Base-by-base conservation (phyloP, 2,329 filamentous ascomycete species). In the Alternaria sp. region DNA sequence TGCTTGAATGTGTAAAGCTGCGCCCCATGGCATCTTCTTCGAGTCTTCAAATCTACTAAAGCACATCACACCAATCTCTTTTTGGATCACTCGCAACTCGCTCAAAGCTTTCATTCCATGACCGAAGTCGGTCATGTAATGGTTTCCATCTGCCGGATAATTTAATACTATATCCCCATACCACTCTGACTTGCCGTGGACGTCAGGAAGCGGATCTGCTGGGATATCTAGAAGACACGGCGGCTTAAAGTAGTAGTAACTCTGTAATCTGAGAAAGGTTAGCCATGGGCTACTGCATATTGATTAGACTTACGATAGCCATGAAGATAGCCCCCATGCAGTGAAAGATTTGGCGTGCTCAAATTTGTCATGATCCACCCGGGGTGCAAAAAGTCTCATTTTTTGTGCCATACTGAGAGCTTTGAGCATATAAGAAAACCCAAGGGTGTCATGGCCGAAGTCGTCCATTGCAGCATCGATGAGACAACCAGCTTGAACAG, bases 361-460 rank as follows among this genome's bases (percentile, higher is more conserved):
- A n/a, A 39, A 9, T 42, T 34, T 61, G 41, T 14, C 46, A 36
- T 39, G 55, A 28, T 51, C 46, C 34, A 16, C 47, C 9, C 36
- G 36, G 32, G 49, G 32, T 22, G 42, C 39, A 32, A 68, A 68
- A 3, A 69, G 44, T 4, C 57, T 54, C 41, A 71, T 38, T 14
- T 63, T 54, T 7, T 61, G 55, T 11, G 65, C 67, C 26, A 71
- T 63, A 28, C 7, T 42, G 5, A 68, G 46, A 44, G 63, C 63
- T 46, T 65, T 46, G 18, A 38, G 38, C 2, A 38, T 47, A n/a
- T 67, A 71, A 9, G 46, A 22, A 14, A 24, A 44, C 9, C 63
- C 65, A 38, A 55, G 22, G 22, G 30, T 61, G 22, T 67, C 65
- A 11, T 56, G 32, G 8, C 55, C 61, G 14, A 51, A 43, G 11